Evolutionary conservation across 129 eudicot genomes (phyloP).

Genomic region (Erigeron canadensis): DNA sequence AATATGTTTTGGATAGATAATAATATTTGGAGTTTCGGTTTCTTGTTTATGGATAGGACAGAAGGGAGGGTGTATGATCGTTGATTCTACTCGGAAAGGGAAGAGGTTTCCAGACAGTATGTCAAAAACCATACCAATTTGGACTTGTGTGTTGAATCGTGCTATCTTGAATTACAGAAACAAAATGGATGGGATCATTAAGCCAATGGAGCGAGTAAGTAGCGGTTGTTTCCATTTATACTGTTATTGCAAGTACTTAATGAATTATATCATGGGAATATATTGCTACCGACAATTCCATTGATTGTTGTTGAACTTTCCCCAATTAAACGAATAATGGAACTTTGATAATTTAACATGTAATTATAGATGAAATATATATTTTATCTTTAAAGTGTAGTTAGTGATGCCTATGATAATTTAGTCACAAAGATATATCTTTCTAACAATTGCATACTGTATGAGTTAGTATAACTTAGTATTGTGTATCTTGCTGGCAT

Average conservation of each 20-base stretch:
- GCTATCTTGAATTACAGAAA: conserved; percentile 56
- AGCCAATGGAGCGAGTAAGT: conserved; percentile 40
- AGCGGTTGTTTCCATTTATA: background rate
- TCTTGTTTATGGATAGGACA: conserved; percentile 63
- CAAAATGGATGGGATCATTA: conserved; percentile 21
- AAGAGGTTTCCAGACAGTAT: conserved; percentile 98
- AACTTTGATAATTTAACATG: background rate
- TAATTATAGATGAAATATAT: background rate
- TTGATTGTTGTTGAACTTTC: background rate
- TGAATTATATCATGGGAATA: background rate
- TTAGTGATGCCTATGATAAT: background rate
- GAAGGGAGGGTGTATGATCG: conserved; percentile 92
- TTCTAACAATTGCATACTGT: conserved; percentile 1
- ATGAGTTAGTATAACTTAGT: conserved; percentile 3
- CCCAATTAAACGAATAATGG: background rate
- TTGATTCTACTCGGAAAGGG: conserved; percentile 96
- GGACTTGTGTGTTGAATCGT: conserved; percentile 95
- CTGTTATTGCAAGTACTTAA: conserved; percentile 2
- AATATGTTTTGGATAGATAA: conserved; percentile 1
- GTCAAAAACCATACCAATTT: conserved; percentile 96
- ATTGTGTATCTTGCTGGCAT: background rate
- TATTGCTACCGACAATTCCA: background rate
- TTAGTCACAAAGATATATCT: background rate
- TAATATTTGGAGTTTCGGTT: conserved; percentile 21
- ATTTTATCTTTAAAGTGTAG: conserved; percentile 11